phyloP scores from a whole-genome alignment of 495 filamentous ascomycete genomes.

The Penicillium goetzii region DNA sequence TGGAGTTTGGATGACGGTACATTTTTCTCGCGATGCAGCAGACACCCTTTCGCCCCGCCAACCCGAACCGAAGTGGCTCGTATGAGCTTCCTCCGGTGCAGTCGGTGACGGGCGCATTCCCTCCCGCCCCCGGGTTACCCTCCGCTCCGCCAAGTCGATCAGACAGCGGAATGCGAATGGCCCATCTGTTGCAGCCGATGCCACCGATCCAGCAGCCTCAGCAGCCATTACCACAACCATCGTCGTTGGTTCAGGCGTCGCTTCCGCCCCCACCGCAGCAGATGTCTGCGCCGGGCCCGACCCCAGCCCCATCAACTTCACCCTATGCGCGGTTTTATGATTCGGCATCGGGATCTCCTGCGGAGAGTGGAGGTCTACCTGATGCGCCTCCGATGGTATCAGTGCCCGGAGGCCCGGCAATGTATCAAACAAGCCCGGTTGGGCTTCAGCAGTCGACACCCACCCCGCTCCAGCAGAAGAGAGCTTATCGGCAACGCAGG shows the following conservation, averaged over 20 bases:
- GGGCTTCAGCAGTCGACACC: constrained; percentile 45
- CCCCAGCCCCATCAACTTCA: constrained; percentile 34
- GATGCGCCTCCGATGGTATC: constrained; percentile 43
- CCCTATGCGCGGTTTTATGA: constrained; percentile 49
- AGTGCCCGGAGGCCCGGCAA: constrained; percentile 37
- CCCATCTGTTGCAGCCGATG: constrained; percentile 50
- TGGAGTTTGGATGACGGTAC: neutral
- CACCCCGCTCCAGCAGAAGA: constrained; percentile 74
- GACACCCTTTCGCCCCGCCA: constrained; percentile 27
- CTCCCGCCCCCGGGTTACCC: constrained; percentile 38
- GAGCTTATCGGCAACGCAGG: constrained; percentile 89
- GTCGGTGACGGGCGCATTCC: constrained; percentile 44
- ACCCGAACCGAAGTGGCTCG: constrained; percentile 29
- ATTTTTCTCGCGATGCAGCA: constrained; percentile 26
- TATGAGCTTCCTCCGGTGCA: constrained; percentile 49
- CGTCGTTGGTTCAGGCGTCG: neutral
- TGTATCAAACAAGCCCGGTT: constrained; percentile 49
- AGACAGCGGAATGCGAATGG: constrained; percentile 49
- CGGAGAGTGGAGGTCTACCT: constrained; percentile 38
- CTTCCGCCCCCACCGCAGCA: neutral
- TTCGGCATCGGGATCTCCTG: constrained; percentile 48
- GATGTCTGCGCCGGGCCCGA: constrained; percentile 28
- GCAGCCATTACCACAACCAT: constrained; percentile 21
- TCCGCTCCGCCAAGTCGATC: constrained; percentile 52
- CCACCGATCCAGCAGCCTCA: constrained; percentile 33